Evolutionary conservation across 23 red algal species (phyloP), one percentile per base, ranked within the genome.

Genomic region (Pyropia haitanensis): DNA sequence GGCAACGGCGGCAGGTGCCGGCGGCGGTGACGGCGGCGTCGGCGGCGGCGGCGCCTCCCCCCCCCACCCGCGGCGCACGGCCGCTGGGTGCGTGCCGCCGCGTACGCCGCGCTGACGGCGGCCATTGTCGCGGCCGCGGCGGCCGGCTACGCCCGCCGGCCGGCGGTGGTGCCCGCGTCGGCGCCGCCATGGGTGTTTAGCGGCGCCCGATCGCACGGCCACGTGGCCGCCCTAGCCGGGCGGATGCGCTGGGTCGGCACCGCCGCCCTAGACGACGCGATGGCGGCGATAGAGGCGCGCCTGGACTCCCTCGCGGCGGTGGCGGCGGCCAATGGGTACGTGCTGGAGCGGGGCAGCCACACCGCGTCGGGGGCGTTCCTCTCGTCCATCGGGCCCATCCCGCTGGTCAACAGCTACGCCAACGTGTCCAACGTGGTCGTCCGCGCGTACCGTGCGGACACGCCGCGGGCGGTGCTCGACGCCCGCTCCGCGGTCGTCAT

Each of bases 401-500:
- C 39, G 23, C 33, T 69, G 33, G 19, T 50, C 65, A 69, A 69
- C 22, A n/a, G 19, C 17, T 69, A 69, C 65, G 51, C 22, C 65
- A 69, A 69, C 46, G 49, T 69, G 23, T 31, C 65, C 32, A 69
- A 60, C 18, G 21, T 73, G 18, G 58, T 59, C 12, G 55, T 75
- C n/a, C 60, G 27, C 57, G 59, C 46, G 20, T 68, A 70, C 21
- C 76, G 76, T 44, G 60, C 57, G 32, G 49, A 86, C 25, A 15
- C 81, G 26, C 70, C 68, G 21, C 79, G 70, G 63, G 51, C 76
- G 44, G 60, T 76, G 18, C 15, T 34, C 15, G 70, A 68, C 44
- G 74, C 68, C 19, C 49, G 19, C 3, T 60, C 68, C 33, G 67
- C 90, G 14, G 53, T 95, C 5, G 51, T 96, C 18, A 64, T 97